Percentiles rank a stretch among this genome's conserved stretches.
These are phyloP conservation scores for Pichia sp. DNA, from an alignment of 1,139 yeast genomes.

Conservation along the genomic window DNA sequence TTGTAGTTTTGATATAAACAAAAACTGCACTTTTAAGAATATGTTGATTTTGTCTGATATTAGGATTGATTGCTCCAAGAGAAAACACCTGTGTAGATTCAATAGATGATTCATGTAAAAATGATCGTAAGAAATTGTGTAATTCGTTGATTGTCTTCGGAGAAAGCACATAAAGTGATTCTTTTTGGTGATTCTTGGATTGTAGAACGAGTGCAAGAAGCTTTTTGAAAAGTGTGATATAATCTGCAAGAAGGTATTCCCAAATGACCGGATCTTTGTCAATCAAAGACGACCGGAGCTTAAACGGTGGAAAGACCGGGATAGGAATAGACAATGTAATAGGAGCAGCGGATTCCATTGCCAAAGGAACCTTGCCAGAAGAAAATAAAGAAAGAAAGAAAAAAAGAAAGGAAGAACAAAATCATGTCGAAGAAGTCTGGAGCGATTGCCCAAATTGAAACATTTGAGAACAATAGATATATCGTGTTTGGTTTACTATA, in stretches of 20 bases:
- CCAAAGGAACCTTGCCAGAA: no score
- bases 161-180: constrained; percentile 32
- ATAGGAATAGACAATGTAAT: constrained; percentile 51
- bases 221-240: constrained; percentile 45
- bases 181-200: constrained; percentile 2
- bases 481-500: no score
- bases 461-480: no score
- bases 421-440: no score
- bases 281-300: constrained; percentile 61
- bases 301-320: constrained; percentile 69
- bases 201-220: constrained; percentile 29
- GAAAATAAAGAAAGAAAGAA: no score
- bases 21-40: constrained; percentile 47
- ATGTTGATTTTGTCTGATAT: constrained; percentile 49
- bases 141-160: constrained; percentile 55
- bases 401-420: no score
- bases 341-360: no score
- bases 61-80: constrained; percentile 64
- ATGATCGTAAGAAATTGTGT: constrained; percentile 49
- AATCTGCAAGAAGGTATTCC: constrained; percentile 64
- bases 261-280: constrained; percentile 81
- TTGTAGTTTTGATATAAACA: constrained; percentile 44
- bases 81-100: constrained; percentile 58
- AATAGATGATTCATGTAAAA: constrained; percentile 51
- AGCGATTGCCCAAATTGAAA: no score